Conservation (phyloP, 768 basidiomycete genomes). For the Boletus reticulatus region DNA sequence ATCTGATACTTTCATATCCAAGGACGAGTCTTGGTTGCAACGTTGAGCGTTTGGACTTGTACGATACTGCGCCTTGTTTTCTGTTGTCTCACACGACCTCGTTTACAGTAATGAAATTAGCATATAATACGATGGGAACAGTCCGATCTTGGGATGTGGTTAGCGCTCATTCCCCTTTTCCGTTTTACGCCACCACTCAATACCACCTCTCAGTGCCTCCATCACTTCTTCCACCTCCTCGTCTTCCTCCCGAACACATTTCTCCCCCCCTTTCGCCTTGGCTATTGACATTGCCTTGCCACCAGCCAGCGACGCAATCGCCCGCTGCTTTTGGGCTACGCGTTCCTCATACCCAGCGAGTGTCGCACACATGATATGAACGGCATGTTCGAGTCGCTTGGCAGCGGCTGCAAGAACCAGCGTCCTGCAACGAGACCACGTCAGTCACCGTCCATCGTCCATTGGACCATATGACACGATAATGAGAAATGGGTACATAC, state of each 20-base stretch:
- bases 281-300: not conserved
- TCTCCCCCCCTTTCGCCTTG: not conserved
- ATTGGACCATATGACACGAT: no score
- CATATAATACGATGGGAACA: no score
- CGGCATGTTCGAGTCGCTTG: conserved; percentile 45
- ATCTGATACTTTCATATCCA: no score
- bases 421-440: conserved; percentile 30
- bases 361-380: conserved; percentile 50
- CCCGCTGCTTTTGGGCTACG: conserved; percentile 30
- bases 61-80: not conserved
- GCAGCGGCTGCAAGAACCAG: conserved; percentile 42
- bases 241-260: not conserved
- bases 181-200: conserved; percentile 8
- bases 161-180: not conserved
- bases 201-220: conserved; percentile 1
- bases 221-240: conserved; percentile 14
- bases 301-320: conserved; percentile 33
- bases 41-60: no score
- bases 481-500: conserved; percentile 11
- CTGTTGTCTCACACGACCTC: not conserved
- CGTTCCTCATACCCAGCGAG: conserved; percentile 46
- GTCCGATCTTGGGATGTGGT: no score
- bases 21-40: no score
- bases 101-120: no score
- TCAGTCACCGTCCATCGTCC: not conserved